Conservation (phyloP, 768 basidiomycete species). For the Rhizopogon vulgaris region DNA sequence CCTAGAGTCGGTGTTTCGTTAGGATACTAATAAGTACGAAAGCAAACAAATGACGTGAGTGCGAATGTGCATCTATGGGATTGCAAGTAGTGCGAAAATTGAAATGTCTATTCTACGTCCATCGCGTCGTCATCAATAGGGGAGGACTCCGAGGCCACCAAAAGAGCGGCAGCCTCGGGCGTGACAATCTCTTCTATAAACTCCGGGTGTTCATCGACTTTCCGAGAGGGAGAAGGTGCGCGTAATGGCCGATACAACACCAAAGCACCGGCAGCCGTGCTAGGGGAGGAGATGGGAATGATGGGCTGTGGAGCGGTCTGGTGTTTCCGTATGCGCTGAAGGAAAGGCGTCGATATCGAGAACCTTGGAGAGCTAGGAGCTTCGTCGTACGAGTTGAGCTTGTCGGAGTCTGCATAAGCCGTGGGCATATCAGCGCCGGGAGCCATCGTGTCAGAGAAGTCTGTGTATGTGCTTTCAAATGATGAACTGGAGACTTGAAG, state of each 20-base stretch:
- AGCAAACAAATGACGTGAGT: slow-evolving; percentile 2
- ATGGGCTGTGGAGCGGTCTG: slow-evolving; percentile 16
- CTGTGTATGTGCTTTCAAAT: too few species aligned
- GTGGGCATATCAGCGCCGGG: too few species aligned
- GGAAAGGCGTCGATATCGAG: slow-evolving; percentile 31
- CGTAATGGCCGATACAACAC: slow-evolving; percentile 46
- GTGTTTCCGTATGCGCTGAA: slow-evolving; percentile 38
- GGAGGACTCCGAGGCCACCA: neutral
- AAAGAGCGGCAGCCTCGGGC: neutral
- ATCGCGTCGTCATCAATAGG: slow-evolving; percentile 37
- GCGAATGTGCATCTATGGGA: slow-evolving; percentile 8
- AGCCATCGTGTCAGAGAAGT: neutral
- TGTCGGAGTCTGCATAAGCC: neutral
- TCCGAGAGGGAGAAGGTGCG: slow-evolving; percentile 12
- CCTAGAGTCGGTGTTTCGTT: slow-evolving; percentile 17
- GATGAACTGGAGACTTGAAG: neutral
- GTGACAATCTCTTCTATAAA: slow-evolving; percentile 9
- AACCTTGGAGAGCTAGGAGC: neutral
- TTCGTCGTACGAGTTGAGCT: neutral
- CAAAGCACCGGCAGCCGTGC: slow-evolving; percentile 36
- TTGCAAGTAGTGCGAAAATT: too few species aligned
- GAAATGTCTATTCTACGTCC: slow-evolving; percentile 38
- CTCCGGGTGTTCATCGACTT: slow-evolving; percentile 9
- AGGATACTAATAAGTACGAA: slow-evolving; percentile 9
- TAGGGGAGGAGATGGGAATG: slow-evolving; percentile 11